phyloP scores from a whole-genome alignment of 78 protist genomes.

The Cavenderia fasciculata region DNA sequence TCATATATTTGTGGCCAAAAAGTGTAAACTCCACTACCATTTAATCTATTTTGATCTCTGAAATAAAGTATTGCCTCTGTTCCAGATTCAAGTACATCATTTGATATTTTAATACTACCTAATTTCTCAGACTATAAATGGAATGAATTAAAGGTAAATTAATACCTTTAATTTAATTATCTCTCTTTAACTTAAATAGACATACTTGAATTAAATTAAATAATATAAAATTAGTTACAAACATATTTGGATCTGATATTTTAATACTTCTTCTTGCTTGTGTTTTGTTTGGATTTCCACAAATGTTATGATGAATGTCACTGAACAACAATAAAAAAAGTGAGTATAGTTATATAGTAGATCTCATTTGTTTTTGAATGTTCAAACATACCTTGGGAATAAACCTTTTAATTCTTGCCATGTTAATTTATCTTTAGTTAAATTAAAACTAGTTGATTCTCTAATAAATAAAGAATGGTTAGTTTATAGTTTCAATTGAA shows the following conservation, averaged over 20 bases:
- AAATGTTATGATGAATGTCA: conserved; percentile 14
- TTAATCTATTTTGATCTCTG: background rate
- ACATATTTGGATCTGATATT: conserved; percentile 17
- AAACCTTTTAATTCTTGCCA: background rate
- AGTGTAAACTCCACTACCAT: background rate
- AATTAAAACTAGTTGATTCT: no score
- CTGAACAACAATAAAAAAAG: no score
- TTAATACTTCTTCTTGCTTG: conserved; percentile 1
- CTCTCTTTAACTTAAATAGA: background rate
- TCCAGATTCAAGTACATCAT: background rate
- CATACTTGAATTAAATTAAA: conserved; percentile 3
- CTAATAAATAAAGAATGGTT: no score
- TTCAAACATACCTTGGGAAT: no score
- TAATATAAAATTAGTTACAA: conserved; percentile 2
- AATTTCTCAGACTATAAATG: background rate
- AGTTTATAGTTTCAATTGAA: no score
- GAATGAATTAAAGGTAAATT: background rate
- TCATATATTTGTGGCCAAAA: conserved; percentile 32
- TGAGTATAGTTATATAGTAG: no score
- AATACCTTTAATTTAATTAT: background rate
- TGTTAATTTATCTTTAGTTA: no score
- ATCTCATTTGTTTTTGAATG: no score
- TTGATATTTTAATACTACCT: background rate
- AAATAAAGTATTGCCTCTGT: background rate
- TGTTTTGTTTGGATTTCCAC: conserved; percentile 22